phyloP scores from a whole-genome alignment of 2,329 filamentous ascomycete species.

The Fusarium pininemorale region DNA sequence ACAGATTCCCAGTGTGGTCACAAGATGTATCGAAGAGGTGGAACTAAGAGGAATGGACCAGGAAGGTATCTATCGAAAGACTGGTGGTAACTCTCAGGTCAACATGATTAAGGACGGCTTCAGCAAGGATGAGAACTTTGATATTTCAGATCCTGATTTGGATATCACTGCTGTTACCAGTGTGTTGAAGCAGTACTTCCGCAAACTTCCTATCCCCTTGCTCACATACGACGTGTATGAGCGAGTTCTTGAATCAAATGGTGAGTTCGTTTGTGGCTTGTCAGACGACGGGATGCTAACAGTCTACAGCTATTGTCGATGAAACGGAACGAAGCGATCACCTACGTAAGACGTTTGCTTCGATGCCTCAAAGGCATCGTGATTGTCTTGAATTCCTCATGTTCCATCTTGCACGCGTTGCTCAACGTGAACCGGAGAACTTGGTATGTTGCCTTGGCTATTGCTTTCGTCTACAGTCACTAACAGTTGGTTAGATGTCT shows the following conservation, averaged over 20 bases:
- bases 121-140: constrained; percentile 83
- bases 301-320: constrained; percentile 66
- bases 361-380: constrained; percentile 83
- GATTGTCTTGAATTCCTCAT: constrained; percentile 94
- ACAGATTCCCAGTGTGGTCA: constrained; percentile 89
- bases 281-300: constrained; percentile 34
- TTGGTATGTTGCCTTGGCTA: constrained; percentile 64
- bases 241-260: constrained; percentile 80
- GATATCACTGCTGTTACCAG: constrained; percentile 98
- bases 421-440: constrained; percentile 84
- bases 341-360: constrained; percentile 77
- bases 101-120: constrained; percentile 92
- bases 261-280: constrained; percentile 57
- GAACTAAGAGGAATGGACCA: constrained; percentile 96
- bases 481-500: constrained; percentile 74
- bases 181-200: constrained; percentile 96
- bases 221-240: constrained; percentile 96
- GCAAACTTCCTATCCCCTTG: constrained; percentile 87
- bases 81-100: constrained; percentile 89
- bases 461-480: neutral
- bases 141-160: constrained; percentile 91
- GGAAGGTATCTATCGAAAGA: constrained; percentile 98
- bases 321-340: constrained; percentile 74
- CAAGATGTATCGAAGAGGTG: constrained; percentile 94
- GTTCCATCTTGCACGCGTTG: constrained; percentile 90